Base-by-base conservation (phyloP, 441 rosid species). In the Populus hybrid region DNA sequence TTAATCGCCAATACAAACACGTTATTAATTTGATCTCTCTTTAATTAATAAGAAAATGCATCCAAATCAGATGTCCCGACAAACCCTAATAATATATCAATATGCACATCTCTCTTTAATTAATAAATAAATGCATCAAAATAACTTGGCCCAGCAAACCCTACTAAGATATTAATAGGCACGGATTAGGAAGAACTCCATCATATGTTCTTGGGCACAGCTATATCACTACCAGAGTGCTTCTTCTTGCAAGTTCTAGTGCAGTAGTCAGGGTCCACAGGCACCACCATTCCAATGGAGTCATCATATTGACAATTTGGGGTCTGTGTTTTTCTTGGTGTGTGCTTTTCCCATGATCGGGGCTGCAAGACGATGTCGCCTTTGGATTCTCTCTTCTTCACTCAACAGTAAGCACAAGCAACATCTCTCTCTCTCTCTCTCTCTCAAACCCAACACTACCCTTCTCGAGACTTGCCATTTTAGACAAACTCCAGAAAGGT, bases 271-370 rank as follows among this genome's bases (percentile, higher is more conserved):
- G 57, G 57, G 18, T 46, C 57, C 57, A 46, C 57, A 46, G 7
- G 57, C 57, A 46, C 20, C 20, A 46, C 57, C 57, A 46, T 46
- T 14, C 57, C 57, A 46, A 14, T 46, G 57, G 57, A 14, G 57
- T 46, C 57, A 40, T 5, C 57, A 40, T 5, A 3, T 26, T 53
- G 73, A 79, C 40, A 73, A 12, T 78, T 76, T 76, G 74, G 85
- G 82, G 16, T 69, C 32, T 73, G 85, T 82, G 83, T 72, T 77
- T 72, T 21, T 82, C 18, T 83, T 75, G 82, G 16, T 69, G 26
- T 73, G 85, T 82, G 83, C 70, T 77, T 72, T 72, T 75, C 50
- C 77, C 74, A n/a, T 77, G 79, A 76, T 70, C 69, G 32, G 35
- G 77, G 69, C 24, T 32, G 34, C 69, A 57, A 12, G 4, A 23